Evolutionary conservation across 139 green algal genomes (phyloP).

Genomic region (Pycnococcus provasolii): DNA sequence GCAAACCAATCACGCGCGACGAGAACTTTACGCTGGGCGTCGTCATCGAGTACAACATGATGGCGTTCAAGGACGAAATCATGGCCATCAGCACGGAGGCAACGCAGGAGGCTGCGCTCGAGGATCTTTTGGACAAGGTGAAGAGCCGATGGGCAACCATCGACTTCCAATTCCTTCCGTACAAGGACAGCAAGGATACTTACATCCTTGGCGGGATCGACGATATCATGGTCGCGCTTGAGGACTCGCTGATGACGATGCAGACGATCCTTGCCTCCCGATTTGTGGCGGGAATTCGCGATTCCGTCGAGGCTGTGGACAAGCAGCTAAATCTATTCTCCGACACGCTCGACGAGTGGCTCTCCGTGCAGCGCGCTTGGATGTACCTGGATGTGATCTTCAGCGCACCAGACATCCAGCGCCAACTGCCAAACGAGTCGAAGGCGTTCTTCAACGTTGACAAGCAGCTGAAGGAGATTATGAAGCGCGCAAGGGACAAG

Average conservation of each 20-base stretch:
- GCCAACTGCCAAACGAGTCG: slow-evolving; percentile 61
- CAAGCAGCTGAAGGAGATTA: slow-evolving; percentile 66
- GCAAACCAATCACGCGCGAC: slow-evolving; percentile 27
- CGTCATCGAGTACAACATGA: slow-evolving; percentile 45
- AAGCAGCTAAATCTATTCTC: slow-evolving; percentile 32
- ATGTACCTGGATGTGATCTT: slow-evolving; percentile 85
- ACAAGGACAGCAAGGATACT: slow-evolving; percentile 78
- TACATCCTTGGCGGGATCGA: slow-evolving; percentile 68
- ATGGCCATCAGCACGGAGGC: slow-evolving; percentile 53
- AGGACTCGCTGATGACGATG: slow-evolving; percentile 78
- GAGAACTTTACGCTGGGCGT: slow-evolving; percentile 50
- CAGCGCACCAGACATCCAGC: slow-evolving; percentile 65
- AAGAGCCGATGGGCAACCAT: slow-evolving; percentile 54
- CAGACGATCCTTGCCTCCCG: slow-evolving; percentile 59
- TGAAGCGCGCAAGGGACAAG: slow-evolving; percentile 58
- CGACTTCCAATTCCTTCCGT: slow-evolving; percentile 58
- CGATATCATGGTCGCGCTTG: slow-evolving; percentile 58
- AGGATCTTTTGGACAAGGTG: slow-evolving; percentile 65
- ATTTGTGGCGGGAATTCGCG: slow-evolving; percentile 58
- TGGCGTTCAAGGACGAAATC: slow-evolving; percentile 46
- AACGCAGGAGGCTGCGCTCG: slow-evolving; percentile 57
- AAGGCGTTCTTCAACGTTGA: slow-evolving; percentile 63
- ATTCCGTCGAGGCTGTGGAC: slow-evolving; percentile 65
- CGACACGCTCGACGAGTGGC: slow-evolving; percentile 41
- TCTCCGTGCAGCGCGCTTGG: slow-evolving; percentile 62